Evolutionary conservation across 106 monocot species (phyloP).

Genomic region (Ottelia alismoides): DNA sequence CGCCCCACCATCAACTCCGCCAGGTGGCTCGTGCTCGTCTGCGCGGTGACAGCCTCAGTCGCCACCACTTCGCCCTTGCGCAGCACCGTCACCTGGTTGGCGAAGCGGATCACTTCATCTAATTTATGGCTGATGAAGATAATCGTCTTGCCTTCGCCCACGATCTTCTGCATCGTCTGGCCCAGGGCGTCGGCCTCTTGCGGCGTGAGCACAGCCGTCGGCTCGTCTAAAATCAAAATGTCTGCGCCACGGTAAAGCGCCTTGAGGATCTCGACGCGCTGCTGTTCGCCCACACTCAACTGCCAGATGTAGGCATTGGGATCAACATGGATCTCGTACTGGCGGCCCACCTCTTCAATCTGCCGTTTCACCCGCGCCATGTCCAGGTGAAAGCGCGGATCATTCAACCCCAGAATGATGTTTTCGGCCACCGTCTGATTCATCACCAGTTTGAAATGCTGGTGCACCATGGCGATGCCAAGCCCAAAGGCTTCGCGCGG

Average conservation of each 20-base stretch:
- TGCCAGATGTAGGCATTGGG: neutral
- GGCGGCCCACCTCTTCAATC: too few relatives aligned
- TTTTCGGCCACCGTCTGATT: too few relatives aligned
- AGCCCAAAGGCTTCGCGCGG: too few relatives aligned
- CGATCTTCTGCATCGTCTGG: neutral
- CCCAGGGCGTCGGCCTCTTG: neutral
- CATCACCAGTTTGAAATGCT: too few relatives aligned
- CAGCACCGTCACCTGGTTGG: neutral
- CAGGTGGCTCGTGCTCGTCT: neutral
- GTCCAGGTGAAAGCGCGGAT: too few relatives aligned
- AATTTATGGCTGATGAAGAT: neutral
- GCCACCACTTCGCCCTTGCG: neutral
- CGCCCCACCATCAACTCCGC: neutral
- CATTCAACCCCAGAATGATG: too few relatives aligned
- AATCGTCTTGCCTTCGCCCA: neutral
- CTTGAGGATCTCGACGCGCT: neutral
- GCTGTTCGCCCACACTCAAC: neutral
- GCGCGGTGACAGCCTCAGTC: neutral
- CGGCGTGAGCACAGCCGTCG: neutral
- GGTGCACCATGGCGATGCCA: too few relatives aligned
- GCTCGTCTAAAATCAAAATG: neutral
- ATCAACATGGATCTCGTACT: too few relatives aligned
- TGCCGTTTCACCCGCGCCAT: too few relatives aligned
- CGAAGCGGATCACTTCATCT: neutral
- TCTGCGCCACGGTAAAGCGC: neutral